phyloP scores from a whole-genome alignment of 345 rosid species.

The Syzygium aromaticum region DNA sequence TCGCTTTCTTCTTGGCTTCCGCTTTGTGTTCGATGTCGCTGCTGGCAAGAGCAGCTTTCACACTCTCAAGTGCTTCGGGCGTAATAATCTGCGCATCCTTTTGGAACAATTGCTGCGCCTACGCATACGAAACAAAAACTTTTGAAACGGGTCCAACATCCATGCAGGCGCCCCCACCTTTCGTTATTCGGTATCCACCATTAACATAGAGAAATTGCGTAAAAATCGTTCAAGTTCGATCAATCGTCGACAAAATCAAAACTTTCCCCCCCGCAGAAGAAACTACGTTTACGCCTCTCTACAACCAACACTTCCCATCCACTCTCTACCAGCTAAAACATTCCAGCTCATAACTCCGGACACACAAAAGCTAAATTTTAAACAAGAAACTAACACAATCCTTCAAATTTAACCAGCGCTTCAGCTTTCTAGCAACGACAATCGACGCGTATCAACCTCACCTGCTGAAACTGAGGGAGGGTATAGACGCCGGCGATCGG shows the following conservation, averaged over 20 bases:
- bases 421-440: not conserved
- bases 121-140: slow-evolving; percentile 10
- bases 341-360: not conserved
- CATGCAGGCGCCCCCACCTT: too few species aligned
- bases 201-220: not conserved
- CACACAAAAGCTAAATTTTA: not conserved
- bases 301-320: not conserved
- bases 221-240: not conserved
- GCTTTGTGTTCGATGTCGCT: slow-evolving; percentile 91
- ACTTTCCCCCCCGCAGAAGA: not conserved
- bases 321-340: not conserved
- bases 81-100: slow-evolving; percentile 93
- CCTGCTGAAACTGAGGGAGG: slow-evolving; percentile 84
- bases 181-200: not conserved
- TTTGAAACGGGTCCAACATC: not conserved
- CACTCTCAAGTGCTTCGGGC: slow-evolving; percentile 93
- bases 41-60: slow-evolving; percentile 91
- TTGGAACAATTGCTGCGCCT: slow-evolving; percentile 93
- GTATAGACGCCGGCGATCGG: slow-evolving; percentile 52
- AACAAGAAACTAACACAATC: not conserved
- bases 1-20: slow-evolving; percentile 79
- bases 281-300: not conserved
- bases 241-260: not conserved
- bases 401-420: not conserved
- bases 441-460: not conserved